Evolutionary conservation across 2,329 filamentous ascomycete species (phyloP).

Genomic region (Dothideomycetidae sp.): DNA sequence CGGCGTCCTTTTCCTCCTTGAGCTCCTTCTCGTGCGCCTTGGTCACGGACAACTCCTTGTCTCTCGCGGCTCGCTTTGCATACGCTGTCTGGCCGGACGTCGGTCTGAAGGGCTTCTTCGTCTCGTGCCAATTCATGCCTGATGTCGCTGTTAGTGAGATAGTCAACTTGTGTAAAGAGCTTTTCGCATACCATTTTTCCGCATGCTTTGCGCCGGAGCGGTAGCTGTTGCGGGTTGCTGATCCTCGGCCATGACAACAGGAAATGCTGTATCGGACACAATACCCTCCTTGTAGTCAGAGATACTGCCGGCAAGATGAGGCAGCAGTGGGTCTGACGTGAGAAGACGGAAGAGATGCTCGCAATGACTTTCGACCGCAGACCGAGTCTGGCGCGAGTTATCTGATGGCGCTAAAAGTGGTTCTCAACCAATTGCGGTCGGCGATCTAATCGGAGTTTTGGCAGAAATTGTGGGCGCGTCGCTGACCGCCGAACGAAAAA

Average conservation of each 20-base stretch:
- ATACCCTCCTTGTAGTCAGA: too few relatives aligned
- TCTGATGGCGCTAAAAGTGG: too few relatives aligned
- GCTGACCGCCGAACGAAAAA: too few relatives aligned
- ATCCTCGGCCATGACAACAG: conserved; percentile 16
- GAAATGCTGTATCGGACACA: too few relatives aligned
- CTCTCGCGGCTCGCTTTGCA: conserved; percentile 57
- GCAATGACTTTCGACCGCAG: too few relatives aligned
- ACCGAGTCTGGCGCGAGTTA: too few relatives aligned
- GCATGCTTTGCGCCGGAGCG: conserved; percentile 45
- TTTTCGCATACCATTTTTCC: conserved; percentile 57
- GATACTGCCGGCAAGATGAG: too few relatives aligned
- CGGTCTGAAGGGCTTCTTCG: conserved; percentile 75
- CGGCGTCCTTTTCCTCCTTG: conserved; percentile 89
- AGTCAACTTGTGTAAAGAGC: conserved; percentile 4
- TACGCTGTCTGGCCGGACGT: conserved; percentile 64
- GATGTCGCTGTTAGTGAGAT: conserved; percentile 12
- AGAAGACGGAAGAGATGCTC: too few relatives aligned
- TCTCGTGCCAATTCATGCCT: conserved; percentile 92
- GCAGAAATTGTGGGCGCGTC: too few relatives aligned
- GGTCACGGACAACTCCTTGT: conserved; percentile 55
- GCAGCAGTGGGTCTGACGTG: not conserved
- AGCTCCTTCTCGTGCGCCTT: conserved; percentile 93
- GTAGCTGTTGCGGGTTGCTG: conserved; percentile 19
- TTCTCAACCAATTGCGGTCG: too few relatives aligned
- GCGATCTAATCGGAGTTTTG: too few relatives aligned